Base-by-base conservation (phyloP, 2,329 filamentous ascomycete genomes). In the Orbilia quercus region DNA sequence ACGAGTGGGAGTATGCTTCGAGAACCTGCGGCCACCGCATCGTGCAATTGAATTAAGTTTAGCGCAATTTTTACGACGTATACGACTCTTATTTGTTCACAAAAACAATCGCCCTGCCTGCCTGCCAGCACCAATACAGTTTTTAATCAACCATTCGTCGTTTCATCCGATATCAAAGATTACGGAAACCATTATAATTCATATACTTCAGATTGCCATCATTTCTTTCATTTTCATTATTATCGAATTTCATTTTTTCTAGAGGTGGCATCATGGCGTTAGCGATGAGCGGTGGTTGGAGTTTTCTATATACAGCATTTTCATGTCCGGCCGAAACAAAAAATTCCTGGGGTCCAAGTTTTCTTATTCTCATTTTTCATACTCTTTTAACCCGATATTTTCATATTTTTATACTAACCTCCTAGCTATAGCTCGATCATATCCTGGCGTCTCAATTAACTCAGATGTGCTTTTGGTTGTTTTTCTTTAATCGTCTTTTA, bases 211-310 rank as follows among this genome's bases (percentile, higher is more conserved):
- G 72, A 58, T 72, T 76, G 73, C 55, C 51, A 63, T 57, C 50
- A 40, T 7, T 36, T 76, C 75, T 55, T 74, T 66, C 57, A 66
- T 75, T 73, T 50, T 31, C 23, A 47, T 57, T 34, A 44, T 44
- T 54, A 36, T 54, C 57, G 36, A 48, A 58, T 65, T 62, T 18
- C 20, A 9, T 40, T 57, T 67, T 72, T 64, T 22, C 47, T 48
- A 58, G 67, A 75, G 60, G 62, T 72, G 60, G 62, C 60, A 64
- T 69, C 67, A 71, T 72, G 62, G 55, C 55, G 63, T 75, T 67
- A 73, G 60, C 69, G 60, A 73, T 73, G 69, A 73, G 69, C 60
- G 69, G 69, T 62, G 69, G 69, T 66, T 73, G 69, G 69, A 73
- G 69, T 73, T 73, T 65, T 69, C 74, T 66, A 51, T 70, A 55